phyloP scores from a whole-genome alignment of 306 rosid species.

The Arachis hypogaea region DNA sequence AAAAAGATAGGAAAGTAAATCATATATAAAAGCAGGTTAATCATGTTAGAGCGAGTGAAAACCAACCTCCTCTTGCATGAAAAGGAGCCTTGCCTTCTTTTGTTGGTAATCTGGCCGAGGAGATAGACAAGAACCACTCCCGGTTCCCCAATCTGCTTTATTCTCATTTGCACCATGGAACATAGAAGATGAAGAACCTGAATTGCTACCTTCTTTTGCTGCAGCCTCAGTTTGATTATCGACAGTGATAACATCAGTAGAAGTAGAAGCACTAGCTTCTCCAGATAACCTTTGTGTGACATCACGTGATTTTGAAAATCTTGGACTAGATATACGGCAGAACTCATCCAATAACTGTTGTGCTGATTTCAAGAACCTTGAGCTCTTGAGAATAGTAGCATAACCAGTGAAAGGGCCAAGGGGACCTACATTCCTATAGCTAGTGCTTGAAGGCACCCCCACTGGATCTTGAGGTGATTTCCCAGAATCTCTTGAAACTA shows the following conservation, averaged over 20 bases:
- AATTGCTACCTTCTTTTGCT: conserved; percentile 41
- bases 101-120: conserved; percentile 64
- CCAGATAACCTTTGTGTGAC: conserved; percentile 47
- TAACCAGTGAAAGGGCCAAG: conserved; percentile 98
- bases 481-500: conserved; percentile 52
- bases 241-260: conserved; percentile 44
- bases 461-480: conserved; percentile 61
- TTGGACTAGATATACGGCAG: conserved; percentile 45
- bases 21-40: neutral
- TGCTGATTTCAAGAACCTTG: conserved; percentile 77
- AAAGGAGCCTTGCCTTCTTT: conserved; percentile 78
- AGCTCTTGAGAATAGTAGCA: conserved; percentile 80
- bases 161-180: conserved; percentile 55
- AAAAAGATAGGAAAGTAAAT: neutral
- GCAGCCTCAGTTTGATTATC: conserved; percentile 40
- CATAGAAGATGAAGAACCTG: conserved; percentile 58
- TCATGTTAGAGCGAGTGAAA: neutral
- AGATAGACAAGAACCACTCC: conserved; percentile 54
- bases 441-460: conserved; percentile 45
- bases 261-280: conserved; percentile 45
- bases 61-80: conserved; percentile 93
- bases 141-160: conserved; percentile 49
- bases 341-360: conserved; percentile 73
- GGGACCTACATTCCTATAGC: conserved; percentile 70
- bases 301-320: conserved; percentile 32